Evolutionary conservation across 2,329 filamentous ascomycete genomes (phyloP).

Genomic region (Pseudogymnoascus sp.): DNA sequence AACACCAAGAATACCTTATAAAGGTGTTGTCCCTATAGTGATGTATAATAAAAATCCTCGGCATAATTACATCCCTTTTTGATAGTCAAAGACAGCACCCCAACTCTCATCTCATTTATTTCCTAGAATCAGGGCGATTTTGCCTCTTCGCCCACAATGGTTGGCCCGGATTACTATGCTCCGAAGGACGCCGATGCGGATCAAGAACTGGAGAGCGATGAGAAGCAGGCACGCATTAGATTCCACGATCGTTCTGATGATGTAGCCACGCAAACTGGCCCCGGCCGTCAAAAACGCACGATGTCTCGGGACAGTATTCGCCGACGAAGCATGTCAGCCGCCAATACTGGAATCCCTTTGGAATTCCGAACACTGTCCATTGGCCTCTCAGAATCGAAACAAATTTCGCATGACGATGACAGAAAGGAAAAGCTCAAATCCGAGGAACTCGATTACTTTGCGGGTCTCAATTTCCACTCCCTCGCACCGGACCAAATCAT

Average conservation of each 20-base stretch:
- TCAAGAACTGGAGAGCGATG: neutral
- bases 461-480: conserved; percentile 33
- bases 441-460: conserved; percentile 37
- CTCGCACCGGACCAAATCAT: conserved; percentile 30
- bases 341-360: conserved; percentile 29
- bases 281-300: neutral
- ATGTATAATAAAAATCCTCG: neutral
- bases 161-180: neutral
- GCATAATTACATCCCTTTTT: neutral
- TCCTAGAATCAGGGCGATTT: neutral
- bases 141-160: neutral
- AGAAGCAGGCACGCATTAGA: neutral
- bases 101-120: neutral
- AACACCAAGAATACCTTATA: neutral
- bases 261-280: neutral
- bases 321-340: neutral
- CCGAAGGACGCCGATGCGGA: neutral
- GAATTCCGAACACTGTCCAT: conserved; percentile 34
- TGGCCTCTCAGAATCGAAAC: conserved; percentile 30
- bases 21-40: neutral
- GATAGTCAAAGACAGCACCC: neutral
- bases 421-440: conserved; percentile 23
- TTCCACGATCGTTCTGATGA: neutral
- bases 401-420: conserved; percentile 21
- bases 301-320: neutral